Base-by-base conservation (phyloP, 192 early-diverging fungal species). In the Lobulomyces angularis region DNA sequence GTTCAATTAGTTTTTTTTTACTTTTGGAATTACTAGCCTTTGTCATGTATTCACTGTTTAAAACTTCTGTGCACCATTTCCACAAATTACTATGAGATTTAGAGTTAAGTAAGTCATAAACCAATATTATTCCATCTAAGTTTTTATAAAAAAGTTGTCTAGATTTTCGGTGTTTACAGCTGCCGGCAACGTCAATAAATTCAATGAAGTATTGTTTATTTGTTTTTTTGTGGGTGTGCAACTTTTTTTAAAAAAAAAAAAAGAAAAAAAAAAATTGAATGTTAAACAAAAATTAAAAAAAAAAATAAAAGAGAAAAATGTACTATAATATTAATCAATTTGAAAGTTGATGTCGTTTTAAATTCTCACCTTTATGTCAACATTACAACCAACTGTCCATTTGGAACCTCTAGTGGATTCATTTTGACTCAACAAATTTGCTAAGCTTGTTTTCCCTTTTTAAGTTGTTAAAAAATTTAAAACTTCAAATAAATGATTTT, bases 391-490 rank as follows among this genome's bases (percentile, higher is more conserved):
- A 9, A 71, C 58, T 5, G 71, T 74, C 8, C 51, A 54, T 4
- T 48, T 41, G 1, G 54, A 52, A 5, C 50, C 2, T 35, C 44
- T 28, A 8, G 68, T 46, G 24, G 49, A 46, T 23, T 67, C 64
- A 27, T 56, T 56, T 22, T 65, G 61, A 37, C 71, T 71, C 7
- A 74, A 51, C 12, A 65, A 51, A 35, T 74, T 63, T 1, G 71
- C 61, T 9, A 71, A 35, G n/a, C 61, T 65, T 2, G 71, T 61
- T 46, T 74, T 74, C 8, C 71, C 71, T 53, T 65, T n/a, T n/a
- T n/a, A n/a, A n/a, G n/a, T n/a, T n/a, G n/a, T n/a, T n/a, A n/a
- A n/a, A n/a, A n/a, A n/a, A n/a, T n/a, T n/a, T n/a, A 56, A 46
- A 24, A 46, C 54, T 56, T 12, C 12, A n/a, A 12, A 51, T 24